Conservation (phyloP, 2,329 filamentous ascomycete species). For the Xylaria arbuscula region DNA sequence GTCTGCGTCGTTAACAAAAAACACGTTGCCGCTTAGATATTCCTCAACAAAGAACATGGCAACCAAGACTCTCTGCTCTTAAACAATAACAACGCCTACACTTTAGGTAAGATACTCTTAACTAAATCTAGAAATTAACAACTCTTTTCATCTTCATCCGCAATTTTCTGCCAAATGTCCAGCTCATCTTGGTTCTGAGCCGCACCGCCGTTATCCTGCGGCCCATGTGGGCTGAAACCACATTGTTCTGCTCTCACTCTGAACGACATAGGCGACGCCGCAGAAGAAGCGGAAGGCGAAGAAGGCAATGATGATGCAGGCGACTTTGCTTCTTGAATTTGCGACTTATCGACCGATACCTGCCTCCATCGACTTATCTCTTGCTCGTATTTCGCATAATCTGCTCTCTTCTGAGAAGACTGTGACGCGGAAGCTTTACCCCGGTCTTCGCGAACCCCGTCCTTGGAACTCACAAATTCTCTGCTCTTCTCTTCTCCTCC, state of each 20-base stretch:
- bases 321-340: not conserved
- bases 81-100: no score
- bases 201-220: not conserved
- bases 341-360: not conserved
- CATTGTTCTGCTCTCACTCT: not conserved
- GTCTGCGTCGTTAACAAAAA: no score
- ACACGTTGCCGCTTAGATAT: no score
- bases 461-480: no score
- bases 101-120: not conserved
- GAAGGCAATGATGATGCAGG: not conserved
- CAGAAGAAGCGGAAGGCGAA: not conserved
- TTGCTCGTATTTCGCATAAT: not conserved
- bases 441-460: not conserved
- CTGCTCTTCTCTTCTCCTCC: not conserved
- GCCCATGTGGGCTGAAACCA: not conserved
- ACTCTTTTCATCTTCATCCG: constrained; percentile 33
- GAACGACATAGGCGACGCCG: not conserved
- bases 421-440: not conserved
- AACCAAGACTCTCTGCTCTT: no score
- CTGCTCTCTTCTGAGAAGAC: not conserved
- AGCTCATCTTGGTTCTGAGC: constrained; percentile 3
- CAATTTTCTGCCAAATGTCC: constrained; percentile 42
- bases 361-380: constrained; percentile 4
- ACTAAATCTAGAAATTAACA: no score
- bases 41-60: no score